phyloP scores from a whole-genome alignment of 2,329 filamentous ascomycete genomes.

The Talaromyces funiculosus region DNA sequence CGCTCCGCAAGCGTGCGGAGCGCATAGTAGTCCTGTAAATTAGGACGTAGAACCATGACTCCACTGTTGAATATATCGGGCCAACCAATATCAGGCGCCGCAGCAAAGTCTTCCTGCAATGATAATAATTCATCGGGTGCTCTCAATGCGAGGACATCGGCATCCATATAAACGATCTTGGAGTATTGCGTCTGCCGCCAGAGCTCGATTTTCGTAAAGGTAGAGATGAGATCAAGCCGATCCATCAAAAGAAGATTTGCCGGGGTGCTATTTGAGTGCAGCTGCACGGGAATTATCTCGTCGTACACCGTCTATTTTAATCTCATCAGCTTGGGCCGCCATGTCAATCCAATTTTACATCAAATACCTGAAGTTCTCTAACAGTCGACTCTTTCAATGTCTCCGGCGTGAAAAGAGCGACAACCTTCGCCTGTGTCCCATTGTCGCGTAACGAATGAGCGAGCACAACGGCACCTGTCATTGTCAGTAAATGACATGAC shows the following conservation, averaged over 20 bases:
- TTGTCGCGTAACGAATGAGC: slow-evolving; percentile 92
- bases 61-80: slow-evolving; percentile 98
- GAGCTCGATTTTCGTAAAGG: slow-evolving; percentile 93
- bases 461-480: slow-evolving; percentile 78
- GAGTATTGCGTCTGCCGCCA: slow-evolving; percentile 89
- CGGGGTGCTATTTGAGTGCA: slow-evolving; percentile 69
- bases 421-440: slow-evolving; percentile 78
- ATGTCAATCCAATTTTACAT: slow-evolving; percentile 1
- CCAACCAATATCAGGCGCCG: slow-evolving; percentile 94
- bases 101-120: slow-evolving; percentile 55
- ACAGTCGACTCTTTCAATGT: slow-evolving; percentile 70
- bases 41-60: slow-evolving; percentile 83
- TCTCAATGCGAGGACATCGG: slow-evolving; percentile 83
- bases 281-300: slow-evolving; percentile 76
- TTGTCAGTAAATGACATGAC: slow-evolving; percentile 2
- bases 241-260: slow-evolving; percentile 89
- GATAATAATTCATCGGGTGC: slow-evolving; percentile 91
- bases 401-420: slow-evolving; percentile 75
- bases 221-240: slow-evolving; percentile 79
- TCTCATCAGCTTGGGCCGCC: slow-evolving; percentile 16
- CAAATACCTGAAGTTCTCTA: slow-evolving; percentile 64
- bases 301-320: slow-evolving; percentile 68
- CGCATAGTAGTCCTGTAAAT: slow-evolving; percentile 81
- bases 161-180: slow-evolving; percentile 90
- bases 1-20: slow-evolving; percentile 75